Evolutionary conservation across 2,329 filamentous ascomycete genomes (phyloP), one percentile per base, ranked within the genome.

Genomic region (Blastomyces gilchristii): DNA sequence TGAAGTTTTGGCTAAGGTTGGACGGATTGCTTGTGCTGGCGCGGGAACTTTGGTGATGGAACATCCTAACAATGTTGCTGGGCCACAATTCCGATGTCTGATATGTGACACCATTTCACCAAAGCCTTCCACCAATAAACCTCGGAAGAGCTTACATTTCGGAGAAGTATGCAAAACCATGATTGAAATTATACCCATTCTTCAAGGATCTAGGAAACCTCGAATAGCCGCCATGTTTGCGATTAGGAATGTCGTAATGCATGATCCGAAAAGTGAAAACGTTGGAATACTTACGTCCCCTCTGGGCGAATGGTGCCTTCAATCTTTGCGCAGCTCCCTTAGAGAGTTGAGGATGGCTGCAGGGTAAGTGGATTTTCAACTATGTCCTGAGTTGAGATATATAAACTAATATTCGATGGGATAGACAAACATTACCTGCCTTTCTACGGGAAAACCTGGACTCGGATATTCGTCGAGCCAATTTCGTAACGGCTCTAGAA

Each of bases 331-430:
- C 66, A 96, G 92, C 74, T 95, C 92, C 1, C 75, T 91, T 25
- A 84, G 93, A 71, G 94, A 97, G 72, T 78, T 97, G 37, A 86
- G 93, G 41, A 84, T 97, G 68, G 88, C 88, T 47, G 89, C 92
- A 63, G 89, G 88, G 80, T 87, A 67, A 67, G 67, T 58, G 59
- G 58, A 16, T 57, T 34, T 53, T 18, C 64, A 49, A 43, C 18
- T 11, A 22, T 28, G 22, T 31, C 43, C 71, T 68, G 65, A 71
- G 58, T 37, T 37, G 59, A 8, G 58, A 9, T 62, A 63, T 16
- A 45, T 12, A 52, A 28, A 31, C 67, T 49, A 52, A 65, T 22
- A 39, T 62, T 34, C 28, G 62, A 69, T 37, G 69, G 52, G 62
- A 18, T 65, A 88, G 85, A 45, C 82, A 84, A 64, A 85, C 87